Conservation (phyloP, 108 stramenopile species). For the Aurantiochytrium sp. region DNA sequence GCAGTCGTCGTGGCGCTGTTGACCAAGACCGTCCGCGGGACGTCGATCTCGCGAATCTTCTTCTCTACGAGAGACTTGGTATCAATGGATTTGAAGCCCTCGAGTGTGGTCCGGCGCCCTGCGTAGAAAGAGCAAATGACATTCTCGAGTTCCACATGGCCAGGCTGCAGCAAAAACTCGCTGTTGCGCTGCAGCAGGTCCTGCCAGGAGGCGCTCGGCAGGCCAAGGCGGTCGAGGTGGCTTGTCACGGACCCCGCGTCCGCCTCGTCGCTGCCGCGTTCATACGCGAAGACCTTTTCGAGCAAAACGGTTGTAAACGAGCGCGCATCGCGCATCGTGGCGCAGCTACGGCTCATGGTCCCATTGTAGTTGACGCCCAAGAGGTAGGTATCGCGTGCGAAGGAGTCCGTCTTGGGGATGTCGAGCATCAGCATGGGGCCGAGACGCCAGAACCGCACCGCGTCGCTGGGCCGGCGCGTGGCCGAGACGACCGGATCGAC, state of each 20-base stretch:
- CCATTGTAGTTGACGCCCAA: conserved; percentile 7
- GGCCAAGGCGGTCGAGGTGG: neutral
- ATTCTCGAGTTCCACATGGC: conserved; percentile 12
- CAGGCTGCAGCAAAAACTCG: neutral
- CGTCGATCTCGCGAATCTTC: neutral
- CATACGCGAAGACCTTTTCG: neutral
- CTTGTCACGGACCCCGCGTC: neutral
- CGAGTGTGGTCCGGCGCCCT: neutral
- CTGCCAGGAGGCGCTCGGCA: neutral
- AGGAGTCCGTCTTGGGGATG: neutral
- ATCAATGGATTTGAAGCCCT: neutral
- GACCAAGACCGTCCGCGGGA: conserved; percentile 1
- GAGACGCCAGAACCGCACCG: conserved; percentile 12
- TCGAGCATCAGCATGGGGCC: conserved; percentile 17
- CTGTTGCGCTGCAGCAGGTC: conserved; percentile 21
- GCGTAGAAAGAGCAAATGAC: conserved; percentile 3
- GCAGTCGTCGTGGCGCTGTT: neutral
- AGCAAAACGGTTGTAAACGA: conserved; percentile 2
- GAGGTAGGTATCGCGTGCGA: neutral
- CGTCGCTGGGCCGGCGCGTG: neutral
- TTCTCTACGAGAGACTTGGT: neutral
- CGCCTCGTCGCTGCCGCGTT: neutral
- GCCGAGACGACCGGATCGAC: neutral
- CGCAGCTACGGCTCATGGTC: neutral
- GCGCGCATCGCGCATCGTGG: neutral